A percentile compares a stretch with the other conserved stretches of the same genome.
Evolutionary conservation across 345 rosid species (phyloP).

Genomic region (Jatropha curcas): DNA sequence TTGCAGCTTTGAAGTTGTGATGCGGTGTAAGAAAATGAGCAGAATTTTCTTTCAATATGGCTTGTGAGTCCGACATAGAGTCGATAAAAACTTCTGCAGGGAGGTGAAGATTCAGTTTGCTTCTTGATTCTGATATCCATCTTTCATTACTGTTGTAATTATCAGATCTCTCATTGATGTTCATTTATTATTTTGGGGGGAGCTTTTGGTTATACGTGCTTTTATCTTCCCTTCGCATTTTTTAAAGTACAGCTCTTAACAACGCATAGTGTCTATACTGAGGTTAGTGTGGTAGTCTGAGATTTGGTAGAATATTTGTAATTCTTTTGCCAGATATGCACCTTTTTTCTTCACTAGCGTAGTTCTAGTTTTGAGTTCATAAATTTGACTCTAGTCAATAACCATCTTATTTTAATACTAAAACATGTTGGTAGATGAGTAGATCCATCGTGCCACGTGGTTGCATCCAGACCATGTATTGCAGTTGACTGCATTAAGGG

Average conservation of each 20-base stretch:
- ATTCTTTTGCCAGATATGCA: conserved; percentile 23
- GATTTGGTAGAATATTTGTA: conserved; percentile 12
- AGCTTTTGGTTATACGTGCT: not conserved
- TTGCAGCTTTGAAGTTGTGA: conserved; percentile 8
- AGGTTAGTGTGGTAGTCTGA: conserved; percentile 21
- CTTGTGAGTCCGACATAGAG: not conserved
- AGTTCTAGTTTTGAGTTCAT: no score
- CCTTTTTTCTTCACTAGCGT: not conserved
- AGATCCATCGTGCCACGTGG: no score
- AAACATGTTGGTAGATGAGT: no score
- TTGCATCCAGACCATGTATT: no score
- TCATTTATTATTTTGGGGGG: conserved; percentile 5
- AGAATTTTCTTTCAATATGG: not conserved
- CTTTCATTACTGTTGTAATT: conserved; percentile 15
- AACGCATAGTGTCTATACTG: not conserved
- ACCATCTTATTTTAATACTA: no score
- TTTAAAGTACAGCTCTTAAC: not conserved
- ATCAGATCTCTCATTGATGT: not conserved
- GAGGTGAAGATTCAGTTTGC: not conserved
- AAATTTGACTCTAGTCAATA: no score
- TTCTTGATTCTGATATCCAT: not conserved
- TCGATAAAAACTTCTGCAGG: not conserved
- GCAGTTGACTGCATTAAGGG: no score
- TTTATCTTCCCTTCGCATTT: not conserved
- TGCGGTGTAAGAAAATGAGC: not conserved